phyloP scores from a whole-genome alignment of 768 basidiomycete genomes.

The Termitomyces sp. region DNA sequence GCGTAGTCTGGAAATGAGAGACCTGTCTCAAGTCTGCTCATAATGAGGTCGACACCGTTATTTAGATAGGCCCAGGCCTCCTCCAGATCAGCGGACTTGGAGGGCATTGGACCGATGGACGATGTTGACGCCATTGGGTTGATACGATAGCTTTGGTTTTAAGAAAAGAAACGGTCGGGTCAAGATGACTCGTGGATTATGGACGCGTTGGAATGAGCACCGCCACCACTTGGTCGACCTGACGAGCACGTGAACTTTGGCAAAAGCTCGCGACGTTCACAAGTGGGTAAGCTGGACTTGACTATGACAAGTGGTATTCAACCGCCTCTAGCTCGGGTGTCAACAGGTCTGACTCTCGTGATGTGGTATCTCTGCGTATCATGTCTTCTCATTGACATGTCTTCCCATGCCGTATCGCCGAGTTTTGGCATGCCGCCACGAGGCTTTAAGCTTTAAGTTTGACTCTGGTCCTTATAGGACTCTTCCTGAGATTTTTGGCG shows the following conservation, averaged over 20 bases:
- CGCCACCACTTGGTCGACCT: not conserved
- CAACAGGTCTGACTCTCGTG: no score
- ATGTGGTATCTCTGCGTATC: not conserved
- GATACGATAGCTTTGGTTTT: not conserved
- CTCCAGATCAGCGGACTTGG: slow-evolving; percentile 66
- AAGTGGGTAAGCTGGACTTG: no score
- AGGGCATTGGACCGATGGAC: slow-evolving; percentile 44
- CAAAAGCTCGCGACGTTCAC: no score
- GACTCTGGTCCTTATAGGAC: not conserved
- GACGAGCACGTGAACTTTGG: slow-evolving; percentile 8
- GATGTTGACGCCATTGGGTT: slow-evolving; percentile 8
- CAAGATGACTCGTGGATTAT: slow-evolving; percentile 5
- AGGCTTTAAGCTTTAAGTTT: not conserved
- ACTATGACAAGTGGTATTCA: not conserved
- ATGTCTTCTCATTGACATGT: no score
- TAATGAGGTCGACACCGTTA: slow-evolving; percentile 85
- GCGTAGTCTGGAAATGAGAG: slow-evolving; percentile 69
- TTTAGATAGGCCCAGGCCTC: slow-evolving; percentile 86
- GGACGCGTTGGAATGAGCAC: slow-evolving; percentile 11
- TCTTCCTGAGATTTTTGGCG: not conserved
- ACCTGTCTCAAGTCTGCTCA: slow-evolving; percentile 82
- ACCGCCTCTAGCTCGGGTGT: not conserved
- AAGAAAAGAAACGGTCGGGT: not conserved
- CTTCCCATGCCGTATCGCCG: not conserved
- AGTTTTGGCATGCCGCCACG: not conserved